phyloP scores from a whole-genome alignment of 148 eudicot species.

The Rhododendron vialii region DNA sequence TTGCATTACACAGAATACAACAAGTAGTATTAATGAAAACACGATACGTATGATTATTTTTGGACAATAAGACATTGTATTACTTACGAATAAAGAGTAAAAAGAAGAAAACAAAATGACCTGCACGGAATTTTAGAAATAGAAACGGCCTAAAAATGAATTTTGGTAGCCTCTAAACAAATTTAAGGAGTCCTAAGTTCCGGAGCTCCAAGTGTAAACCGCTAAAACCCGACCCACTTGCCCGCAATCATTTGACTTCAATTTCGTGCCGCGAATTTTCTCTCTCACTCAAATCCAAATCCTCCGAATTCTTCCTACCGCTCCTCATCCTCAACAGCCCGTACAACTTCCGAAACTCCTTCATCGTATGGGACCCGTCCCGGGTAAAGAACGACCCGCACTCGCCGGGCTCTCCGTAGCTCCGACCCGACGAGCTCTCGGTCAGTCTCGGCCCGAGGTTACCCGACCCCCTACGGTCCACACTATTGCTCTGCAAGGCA shows the following conservation, averaged over 20 bases:
- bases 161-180: neutral
- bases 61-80: neutral
- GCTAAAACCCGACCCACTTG: neutral
- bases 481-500: constrained; percentile 29
- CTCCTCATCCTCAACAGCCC: constrained; percentile 38
- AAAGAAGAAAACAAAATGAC: neutral
- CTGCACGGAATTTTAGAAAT: neutral
- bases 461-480: constrained; percentile 9
- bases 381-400: constrained; percentile 17
- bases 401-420: constrained; percentile 23
- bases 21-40: neutral
- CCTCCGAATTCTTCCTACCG: constrained; percentile 33
- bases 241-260: neutral
- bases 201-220: neutral
- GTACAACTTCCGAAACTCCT: constrained; percentile 45
- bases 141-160: neutral
- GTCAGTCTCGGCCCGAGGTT: constrained; percentile 1
- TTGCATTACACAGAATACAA: neutral
- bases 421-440: constrained; percentile 21
- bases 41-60: neutral
- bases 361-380: constrained; percentile 24
- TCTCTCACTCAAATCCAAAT: constrained; percentile 18
- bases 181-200: neutral
- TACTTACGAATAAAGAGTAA: neutral
- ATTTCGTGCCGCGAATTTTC: constrained; percentile 20